phyloP scores from a whole-genome alignment of 2,329 filamentous ascomycete species.

The Cryphonectria naterciae region DNA sequence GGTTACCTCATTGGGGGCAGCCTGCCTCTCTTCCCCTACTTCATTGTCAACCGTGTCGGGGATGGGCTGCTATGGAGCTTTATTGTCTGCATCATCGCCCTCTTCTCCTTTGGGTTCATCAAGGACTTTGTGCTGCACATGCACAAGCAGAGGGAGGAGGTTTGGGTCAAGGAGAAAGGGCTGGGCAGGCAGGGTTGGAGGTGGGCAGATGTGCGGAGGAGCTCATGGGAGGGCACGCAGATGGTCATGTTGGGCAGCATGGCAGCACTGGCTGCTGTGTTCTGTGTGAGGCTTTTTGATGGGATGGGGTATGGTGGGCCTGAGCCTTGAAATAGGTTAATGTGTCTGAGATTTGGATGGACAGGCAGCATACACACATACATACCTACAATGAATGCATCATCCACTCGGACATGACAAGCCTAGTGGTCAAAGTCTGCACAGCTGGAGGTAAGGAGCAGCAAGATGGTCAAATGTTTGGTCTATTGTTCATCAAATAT shows the following conservation, averaged over 20 bases:
- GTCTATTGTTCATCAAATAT: background rate
- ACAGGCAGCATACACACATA: background rate
- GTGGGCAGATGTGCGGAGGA: slow-evolving; percentile 33
- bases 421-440: background rate
- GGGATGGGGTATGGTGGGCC: slow-evolving; percentile 20
- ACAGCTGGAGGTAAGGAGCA: background rate
- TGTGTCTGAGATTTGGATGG: too few species aligned
- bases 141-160: background rate
- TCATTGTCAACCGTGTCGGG: slow-evolving; percentile 35
- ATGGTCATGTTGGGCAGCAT: slow-evolving; percentile 40
- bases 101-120: slow-evolving; percentile 39
- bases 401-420: background rate
- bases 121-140: slow-evolving; percentile 33
- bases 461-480: background rate
- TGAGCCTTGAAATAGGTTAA: background rate
- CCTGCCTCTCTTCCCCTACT: slow-evolving; percentile 39
- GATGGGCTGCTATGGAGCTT: slow-evolving; percentile 40
- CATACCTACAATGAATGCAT: background rate
- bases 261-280: slow-evolving; percentile 37
- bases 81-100: slow-evolving; percentile 36
- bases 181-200: slow-evolving; percentile 17
- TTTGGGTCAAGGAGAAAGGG: background rate
- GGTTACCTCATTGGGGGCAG: slow-evolving; percentile 39
- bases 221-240: slow-evolving; percentile 36
- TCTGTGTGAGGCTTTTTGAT: slow-evolving; percentile 37